Conservation (phyloP, 140 eudicot species). For the Oenanthe javanica region DNA sequence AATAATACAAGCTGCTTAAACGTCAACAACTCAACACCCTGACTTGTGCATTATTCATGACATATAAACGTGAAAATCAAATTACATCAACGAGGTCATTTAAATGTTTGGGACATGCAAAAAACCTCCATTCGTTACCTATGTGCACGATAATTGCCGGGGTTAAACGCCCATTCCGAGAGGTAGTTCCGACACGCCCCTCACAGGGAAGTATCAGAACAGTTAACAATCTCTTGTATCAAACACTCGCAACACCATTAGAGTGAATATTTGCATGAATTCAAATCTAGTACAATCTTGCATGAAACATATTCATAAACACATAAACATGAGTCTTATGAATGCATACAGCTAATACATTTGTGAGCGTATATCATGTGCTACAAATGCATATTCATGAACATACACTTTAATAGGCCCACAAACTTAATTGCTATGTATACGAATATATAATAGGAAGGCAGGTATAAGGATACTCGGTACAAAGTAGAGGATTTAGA, state of each 20-base stretch:
- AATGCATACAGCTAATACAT: background rate
- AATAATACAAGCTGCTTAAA: background rate
- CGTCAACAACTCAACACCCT: background rate
- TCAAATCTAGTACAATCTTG: background rate
- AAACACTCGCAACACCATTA: too few relatives aligned
- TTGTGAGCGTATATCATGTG: background rate
- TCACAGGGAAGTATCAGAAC: too few relatives aligned
- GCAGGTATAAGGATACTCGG: background rate
- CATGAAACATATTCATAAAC: too few relatives aligned
- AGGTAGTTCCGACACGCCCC: too few relatives aligned
- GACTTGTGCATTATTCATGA: background rate
- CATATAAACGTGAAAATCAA: background rate
- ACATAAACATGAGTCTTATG: background rate
- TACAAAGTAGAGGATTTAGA: background rate
- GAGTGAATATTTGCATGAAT: background rate
- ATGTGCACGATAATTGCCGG: too few relatives aligned
- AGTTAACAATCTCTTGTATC: too few relatives aligned
- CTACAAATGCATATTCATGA: background rate
- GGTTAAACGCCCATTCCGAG: too few relatives aligned
- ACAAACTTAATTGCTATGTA: background rate
- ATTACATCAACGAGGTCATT: background rate
- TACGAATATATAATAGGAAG: background rate
- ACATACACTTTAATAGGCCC: background rate
- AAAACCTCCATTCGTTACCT: too few relatives aligned
- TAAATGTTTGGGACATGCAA: background rate